These are phyloP conservation scores for Bipolaris cookei DNA, from an alignment of 2,329 filamentous ascomycete species.

Conservation along the genomic window DNA sequence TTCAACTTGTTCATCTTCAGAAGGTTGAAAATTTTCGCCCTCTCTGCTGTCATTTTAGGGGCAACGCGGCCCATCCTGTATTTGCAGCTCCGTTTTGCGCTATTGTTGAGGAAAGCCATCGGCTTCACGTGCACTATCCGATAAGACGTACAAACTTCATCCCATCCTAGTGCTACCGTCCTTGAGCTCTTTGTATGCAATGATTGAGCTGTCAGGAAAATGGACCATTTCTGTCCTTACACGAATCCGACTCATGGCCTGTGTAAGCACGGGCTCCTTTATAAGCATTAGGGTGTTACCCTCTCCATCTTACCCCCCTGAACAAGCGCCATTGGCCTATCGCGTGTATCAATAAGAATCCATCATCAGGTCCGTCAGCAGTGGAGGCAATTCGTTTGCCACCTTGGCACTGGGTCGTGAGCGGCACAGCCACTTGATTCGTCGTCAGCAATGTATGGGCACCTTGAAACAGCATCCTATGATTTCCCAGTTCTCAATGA, in stretches of 20 bases:
- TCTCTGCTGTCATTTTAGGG: not conserved
- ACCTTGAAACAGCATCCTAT: not conserved
- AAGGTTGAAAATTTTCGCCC: not conserved
- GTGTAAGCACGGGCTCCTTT: not conserved
- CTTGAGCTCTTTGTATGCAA: not conserved
- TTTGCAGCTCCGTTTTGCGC: not conserved
- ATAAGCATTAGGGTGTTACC: not conserved
- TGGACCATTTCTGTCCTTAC: not conserved
- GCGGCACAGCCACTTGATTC: conserved; percentile 1
- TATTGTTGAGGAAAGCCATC: not conserved
- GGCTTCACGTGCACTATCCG: not conserved
- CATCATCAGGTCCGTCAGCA: not conserved
- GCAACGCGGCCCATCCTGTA: not conserved
- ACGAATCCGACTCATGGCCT: not conserved
- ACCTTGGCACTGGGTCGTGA: not conserved
- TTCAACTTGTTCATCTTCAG: not conserved
- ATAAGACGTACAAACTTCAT: not conserved
- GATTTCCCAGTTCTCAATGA: not conserved
- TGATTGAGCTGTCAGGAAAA: not conserved
- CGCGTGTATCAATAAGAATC: not conserved
- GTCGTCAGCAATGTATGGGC: not conserved
- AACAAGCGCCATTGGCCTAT: not conserved
- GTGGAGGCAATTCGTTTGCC: not conserved
- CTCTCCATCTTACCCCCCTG: not conserved
- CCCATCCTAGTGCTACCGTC: not conserved